Conservation (phyloP, 1,139 yeast species). For the Scheffersomyces segobiensis region DNA sequence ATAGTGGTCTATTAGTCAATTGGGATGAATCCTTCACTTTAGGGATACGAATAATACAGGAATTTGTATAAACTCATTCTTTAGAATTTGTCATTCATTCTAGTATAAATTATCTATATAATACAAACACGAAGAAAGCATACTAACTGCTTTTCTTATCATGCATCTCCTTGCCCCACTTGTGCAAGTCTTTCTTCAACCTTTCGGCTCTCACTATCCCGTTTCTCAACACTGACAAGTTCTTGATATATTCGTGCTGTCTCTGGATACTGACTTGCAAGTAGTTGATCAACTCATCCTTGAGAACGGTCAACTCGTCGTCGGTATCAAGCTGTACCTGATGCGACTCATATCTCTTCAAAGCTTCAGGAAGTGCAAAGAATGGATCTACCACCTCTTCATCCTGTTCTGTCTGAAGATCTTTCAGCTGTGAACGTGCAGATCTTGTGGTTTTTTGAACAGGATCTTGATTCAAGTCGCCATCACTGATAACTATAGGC, state of each 20-base stretch:
- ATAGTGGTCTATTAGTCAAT: too few species aligned
- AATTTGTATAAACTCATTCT: not conserved
- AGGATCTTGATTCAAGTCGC: not conserved
- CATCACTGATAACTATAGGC: not conserved
- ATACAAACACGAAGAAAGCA: not conserved
- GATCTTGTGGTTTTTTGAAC: not conserved
- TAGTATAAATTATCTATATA: not conserved
- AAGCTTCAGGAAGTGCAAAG: conserved; percentile 38
- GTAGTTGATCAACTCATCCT: conserved; percentile 45
- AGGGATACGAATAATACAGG: not conserved
- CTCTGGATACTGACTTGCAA: conserved; percentile 67
- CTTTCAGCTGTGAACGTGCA: conserved; percentile 1
- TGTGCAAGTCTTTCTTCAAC: conserved; percentile 62
- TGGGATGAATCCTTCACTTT: too few species aligned
- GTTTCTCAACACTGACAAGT: conserved; percentile 66
- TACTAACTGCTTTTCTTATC: conserved; percentile 49
- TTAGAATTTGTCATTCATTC: not conserved
- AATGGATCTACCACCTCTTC: conserved; percentile 36
- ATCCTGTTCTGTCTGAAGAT: conserved; percentile 10
- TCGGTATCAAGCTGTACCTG: conserved; percentile 29
- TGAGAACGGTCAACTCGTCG: conserved; percentile 29
- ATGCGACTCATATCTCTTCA: conserved; percentile 36
- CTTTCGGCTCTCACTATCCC: conserved; percentile 80
- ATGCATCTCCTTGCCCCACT: conserved; percentile 86
- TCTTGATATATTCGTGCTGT: conserved; percentile 85